These are phyloP conservation scores for Erigeron philadelphicus DNA, from an alignment of 140 eudicot genomes.

Conservation along the genomic window DNA sequence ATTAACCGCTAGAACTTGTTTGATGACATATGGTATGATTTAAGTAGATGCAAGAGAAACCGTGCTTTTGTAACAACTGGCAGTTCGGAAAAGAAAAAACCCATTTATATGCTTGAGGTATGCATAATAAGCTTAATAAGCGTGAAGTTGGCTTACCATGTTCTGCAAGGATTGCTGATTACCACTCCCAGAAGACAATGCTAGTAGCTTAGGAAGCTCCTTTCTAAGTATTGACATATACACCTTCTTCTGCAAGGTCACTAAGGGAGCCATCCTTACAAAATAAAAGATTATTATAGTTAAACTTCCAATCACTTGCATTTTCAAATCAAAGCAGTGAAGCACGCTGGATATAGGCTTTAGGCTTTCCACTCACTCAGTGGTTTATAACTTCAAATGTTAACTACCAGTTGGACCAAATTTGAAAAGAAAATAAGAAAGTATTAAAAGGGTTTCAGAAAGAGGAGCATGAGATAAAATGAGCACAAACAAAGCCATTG, in stretches of 20 bases:
- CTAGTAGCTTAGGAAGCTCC: conserved; percentile 79
- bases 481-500: neutral
- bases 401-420: too few relatives aligned
- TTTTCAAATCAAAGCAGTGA: neutral
- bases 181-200: conserved; percentile 74
- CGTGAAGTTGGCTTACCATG: conserved; percentile 51
- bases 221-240: conserved; percentile 79
- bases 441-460: neutral
- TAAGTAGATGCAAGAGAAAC: neutral
- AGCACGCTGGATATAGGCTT: neutral
- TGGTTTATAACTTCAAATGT: neutral
- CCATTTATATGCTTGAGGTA: conserved; percentile 9
- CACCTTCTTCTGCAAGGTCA: conserved; percentile 75
- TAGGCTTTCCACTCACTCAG: conserved; percentile 7
- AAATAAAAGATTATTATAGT: conserved; percentile 6
- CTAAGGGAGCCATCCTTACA: conserved; percentile 77
- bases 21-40: neutral
- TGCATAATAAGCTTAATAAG: neutral
- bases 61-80: neutral
- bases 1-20: neutral
- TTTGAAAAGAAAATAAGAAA: neutral
- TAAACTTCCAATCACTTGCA: neutral
- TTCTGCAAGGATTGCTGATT: conserved; percentile 74
- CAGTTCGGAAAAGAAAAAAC: neutral
- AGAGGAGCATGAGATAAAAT: neutral